Conservation (phyloP, 1,139 yeast genomes). For the Lipomyces yarrowii region DNA sequence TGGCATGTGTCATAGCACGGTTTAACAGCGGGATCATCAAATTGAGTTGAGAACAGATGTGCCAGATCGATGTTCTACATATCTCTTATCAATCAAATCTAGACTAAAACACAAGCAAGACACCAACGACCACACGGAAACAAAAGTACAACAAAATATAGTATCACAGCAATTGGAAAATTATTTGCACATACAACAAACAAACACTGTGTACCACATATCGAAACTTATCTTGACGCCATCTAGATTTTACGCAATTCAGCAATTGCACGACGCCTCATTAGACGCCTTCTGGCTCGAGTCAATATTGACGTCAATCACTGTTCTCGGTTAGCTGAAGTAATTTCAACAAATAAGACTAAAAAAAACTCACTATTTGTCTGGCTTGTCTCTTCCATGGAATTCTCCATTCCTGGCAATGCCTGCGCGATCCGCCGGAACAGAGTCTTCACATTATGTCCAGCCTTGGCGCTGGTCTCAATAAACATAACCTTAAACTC, state of each 20-base stretch:
- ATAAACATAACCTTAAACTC: constrained; percentile 77
- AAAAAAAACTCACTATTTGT: constrained; percentile 16
- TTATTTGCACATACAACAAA: constrained; percentile 5
- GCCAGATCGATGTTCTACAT: no score
- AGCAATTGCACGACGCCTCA: constrained; percentile 35
- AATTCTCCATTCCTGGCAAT: constrained; percentile 76
- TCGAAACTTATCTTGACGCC: background rate
- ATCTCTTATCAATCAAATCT: background rate
- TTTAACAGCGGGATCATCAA: no score
- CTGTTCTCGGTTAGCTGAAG: constrained; percentile 50
- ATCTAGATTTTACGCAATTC: background rate
- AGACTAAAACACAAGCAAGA: background rate
- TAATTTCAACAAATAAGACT: background rate
- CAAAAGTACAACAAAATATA: background rate
- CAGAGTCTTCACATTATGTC: constrained; percentile 85
- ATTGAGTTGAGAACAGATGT: no score
- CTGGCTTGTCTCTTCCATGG: constrained; percentile 28
- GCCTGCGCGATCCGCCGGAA: constrained; percentile 90
- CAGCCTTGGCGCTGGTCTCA: constrained; percentile 94
- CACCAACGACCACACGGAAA: constrained; percentile 1
- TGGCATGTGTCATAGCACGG: no score
- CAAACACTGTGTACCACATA: background rate
- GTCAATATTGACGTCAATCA: constrained; percentile 63
- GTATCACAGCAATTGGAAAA: background rate
- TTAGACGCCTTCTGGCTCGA: constrained; percentile 32